phyloP scores from a whole-genome alignment of 129 eudicot species.

The Tagetes erecta region DNA sequence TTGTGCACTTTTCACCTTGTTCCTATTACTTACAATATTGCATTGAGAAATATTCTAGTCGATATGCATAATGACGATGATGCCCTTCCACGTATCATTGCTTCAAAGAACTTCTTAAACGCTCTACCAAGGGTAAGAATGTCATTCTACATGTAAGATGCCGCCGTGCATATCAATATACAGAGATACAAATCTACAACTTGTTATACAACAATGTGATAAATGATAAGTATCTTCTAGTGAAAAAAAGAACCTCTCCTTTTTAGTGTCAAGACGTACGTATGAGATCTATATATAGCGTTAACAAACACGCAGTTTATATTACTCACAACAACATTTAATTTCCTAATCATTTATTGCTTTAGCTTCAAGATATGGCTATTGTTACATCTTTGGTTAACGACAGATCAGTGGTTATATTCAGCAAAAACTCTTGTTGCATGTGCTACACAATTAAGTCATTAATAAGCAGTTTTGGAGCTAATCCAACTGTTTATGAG shows the following conservation, averaged over 20 bases:
- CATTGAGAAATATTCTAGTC: conserved; percentile 22
- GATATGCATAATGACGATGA: conserved; percentile 23
- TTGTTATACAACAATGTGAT: conserved; percentile 18
- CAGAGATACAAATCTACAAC: conserved; percentile 27
- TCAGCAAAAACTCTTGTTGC: conserved; percentile 67
- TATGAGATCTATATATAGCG: conserved; percentile 30
- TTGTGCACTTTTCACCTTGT: conserved; percentile 25
- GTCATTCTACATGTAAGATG: conserved; percentile 27
- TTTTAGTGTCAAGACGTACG: conserved; percentile 3
- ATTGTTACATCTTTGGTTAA: conserved; percentile 40
- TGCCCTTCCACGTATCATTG: conserved; percentile 19
- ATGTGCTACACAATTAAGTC: conserved; percentile 68
- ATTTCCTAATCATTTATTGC: neutral
- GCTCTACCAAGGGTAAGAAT: conserved; percentile 30
- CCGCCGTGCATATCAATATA: conserved; percentile 41
- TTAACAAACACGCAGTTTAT: conserved; percentile 21
- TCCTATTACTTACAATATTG: conserved; percentile 31
- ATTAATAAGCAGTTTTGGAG: conserved; percentile 67
- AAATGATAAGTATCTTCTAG: conserved; percentile 7
- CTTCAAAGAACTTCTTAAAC: neutral
- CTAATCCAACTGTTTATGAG: conserved; percentile 65
- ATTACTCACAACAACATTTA: conserved; percentile 21
- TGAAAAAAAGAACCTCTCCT: conserved; percentile 22
- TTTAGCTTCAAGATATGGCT: conserved; percentile 36
- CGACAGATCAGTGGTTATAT: conserved; percentile 63